These are phyloP conservation scores for Euptelea pleiosperma DNA, from an alignment of 164 flowering plant species.

Conservation along the genomic window DNA sequence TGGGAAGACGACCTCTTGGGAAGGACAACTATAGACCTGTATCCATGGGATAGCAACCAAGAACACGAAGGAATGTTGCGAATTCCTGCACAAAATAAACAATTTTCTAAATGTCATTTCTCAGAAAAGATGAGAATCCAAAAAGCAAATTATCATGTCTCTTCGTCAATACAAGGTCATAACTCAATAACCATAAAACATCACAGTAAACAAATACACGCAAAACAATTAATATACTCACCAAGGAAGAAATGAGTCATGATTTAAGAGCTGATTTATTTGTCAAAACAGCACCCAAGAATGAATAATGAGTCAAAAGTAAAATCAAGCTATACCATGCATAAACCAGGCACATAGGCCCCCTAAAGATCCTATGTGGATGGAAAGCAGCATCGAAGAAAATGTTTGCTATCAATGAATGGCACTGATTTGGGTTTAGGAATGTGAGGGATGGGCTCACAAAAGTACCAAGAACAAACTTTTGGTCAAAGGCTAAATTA, in stretches of 20 bases:
- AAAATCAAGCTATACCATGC: too few species aligned
- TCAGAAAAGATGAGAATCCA: neutral
- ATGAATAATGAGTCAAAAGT: too few species aligned
- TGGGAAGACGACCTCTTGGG: neutral
- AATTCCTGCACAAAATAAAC: slow-evolving; percentile 42
- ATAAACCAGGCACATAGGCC: too few species aligned
- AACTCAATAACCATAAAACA: neutral
- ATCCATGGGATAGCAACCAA: slow-evolving; percentile 71
- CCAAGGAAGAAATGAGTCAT: too few species aligned
- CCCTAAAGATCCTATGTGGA: too few species aligned
- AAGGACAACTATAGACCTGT: slow-evolving; percentile 19
- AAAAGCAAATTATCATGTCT: neutral
- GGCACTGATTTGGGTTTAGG: too few species aligned
- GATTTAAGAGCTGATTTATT: neutral
- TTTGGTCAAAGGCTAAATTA: too few species aligned
- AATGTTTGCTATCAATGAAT: too few species aligned
- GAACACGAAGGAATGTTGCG: slow-evolving; percentile 49
- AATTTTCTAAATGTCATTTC: neutral
- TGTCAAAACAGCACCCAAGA: neutral
- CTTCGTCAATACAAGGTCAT: neutral
- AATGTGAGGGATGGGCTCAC: too few species aligned
- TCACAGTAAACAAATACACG: neutral
- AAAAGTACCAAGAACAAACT: too few species aligned
- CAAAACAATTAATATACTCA: too few species aligned
- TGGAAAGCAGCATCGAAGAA: too few species aligned